Evolutionary conservation across 1,139 yeast genomes (phyloP), one percentile per base, ranked within the genome.

Genomic region (Saccharomycopsis hybrid): DNA sequence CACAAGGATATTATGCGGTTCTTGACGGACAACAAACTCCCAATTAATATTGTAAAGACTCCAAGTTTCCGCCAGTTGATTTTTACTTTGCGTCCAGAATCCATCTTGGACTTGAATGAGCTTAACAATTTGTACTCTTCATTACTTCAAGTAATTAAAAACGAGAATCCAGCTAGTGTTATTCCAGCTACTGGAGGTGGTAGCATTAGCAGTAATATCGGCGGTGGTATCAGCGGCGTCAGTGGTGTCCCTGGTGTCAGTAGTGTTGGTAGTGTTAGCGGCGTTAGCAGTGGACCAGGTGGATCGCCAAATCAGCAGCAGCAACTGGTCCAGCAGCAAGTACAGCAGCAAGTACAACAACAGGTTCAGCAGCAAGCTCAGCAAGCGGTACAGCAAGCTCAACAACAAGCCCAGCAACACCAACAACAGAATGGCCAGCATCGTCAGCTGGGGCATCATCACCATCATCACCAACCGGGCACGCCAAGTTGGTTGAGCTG

Each of bases 61-160:
- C 72, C 66, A n/a, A 68, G 78, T 2, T 78, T 78, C 59, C 76
- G 74, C 56, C 81, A 77, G 57, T 61, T 78, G 41, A 64, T 78
- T 7, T 72, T 70, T 55, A 78, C 78, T 47, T 65, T 78, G 54
- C 65, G 76, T 51, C 72, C 78, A 0, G 77, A 73, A 44, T 71
- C 78, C 1, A 63, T 77, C 4, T 56, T 63, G 1, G 82, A 77
- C 56, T 62, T 78, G 55, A 59, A 67, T 47, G 81, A 76, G 52
- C 62, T 78, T 56, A 71, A 77, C 5, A 65, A 65, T 13, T 61
- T 76, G 46, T 77, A 75, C 59, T 61, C 71, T 31, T 69, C 78
- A 0, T 62, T 76, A 47, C 57, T 76, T 46, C 78, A 76, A 55
- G 79, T 74, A 1, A 68, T 75, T 48, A 59, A 71, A 24, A 55